Evolutionary conservation across 1,284 basidiomycete species (phyloP).

Genomic region (Wolfiporia cocos): DNA sequence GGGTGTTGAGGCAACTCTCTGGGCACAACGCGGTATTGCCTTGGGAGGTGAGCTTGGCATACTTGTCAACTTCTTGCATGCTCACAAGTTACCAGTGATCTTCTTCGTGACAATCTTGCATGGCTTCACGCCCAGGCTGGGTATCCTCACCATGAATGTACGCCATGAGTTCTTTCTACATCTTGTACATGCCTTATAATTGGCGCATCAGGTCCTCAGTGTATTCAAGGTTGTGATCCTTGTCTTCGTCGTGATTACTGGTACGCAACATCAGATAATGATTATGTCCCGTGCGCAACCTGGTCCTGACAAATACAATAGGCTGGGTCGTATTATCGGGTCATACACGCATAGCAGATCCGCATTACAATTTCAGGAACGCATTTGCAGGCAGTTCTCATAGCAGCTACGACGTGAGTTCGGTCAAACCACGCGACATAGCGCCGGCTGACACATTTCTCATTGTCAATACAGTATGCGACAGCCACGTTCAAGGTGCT

Average conservation of each 20-base stretch:
- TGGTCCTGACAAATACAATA: conserved; percentile 4
- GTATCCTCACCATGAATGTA: conserved; percentile 25
- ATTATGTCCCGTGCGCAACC: background rate
- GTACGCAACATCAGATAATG: conserved; percentile 17
- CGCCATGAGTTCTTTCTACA: too few species aligned
- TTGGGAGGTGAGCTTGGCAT: conserved; percentile 34
- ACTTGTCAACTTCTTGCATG: background rate
- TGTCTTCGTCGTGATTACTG: conserved; percentile 43
- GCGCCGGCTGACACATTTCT: background rate
- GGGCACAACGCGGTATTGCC: conserved; percentile 52
- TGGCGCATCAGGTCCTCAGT: conserved; percentile 40
- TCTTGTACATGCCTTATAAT: too few species aligned
- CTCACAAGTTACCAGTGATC: conserved; percentile 13
- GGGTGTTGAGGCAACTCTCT: conserved; percentile 29
- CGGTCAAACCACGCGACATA: background rate
- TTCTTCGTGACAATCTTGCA: conserved; percentile 17
- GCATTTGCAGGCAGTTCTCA: conserved; percentile 48
- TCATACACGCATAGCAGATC: conserved; percentile 34
- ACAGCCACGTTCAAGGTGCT: conserved; percentile 57
- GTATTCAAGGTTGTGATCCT: conserved; percentile 59
- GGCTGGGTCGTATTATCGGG: conserved; percentile 45
- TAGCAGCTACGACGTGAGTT: conserved; percentile 57
- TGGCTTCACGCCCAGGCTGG: conserved; percentile 20
- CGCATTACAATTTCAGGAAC: conserved; percentile 39
- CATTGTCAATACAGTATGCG: conserved; percentile 30